Base-by-base conservation (phyloP, 345 rosid genomes). In the Eucalyptus cladocalyx region DNA sequence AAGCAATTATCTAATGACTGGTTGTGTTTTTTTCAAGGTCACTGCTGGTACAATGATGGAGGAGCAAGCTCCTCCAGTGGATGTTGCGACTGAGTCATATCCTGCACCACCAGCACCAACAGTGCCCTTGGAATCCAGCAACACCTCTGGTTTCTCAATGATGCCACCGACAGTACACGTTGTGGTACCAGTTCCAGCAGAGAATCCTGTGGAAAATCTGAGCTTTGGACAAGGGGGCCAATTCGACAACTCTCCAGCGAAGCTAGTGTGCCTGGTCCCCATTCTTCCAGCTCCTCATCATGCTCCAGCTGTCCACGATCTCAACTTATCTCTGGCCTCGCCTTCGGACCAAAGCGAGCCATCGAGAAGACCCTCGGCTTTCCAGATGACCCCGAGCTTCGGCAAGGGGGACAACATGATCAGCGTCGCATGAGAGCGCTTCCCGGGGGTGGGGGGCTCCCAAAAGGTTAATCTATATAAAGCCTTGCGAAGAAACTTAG, bases 371-470 rank as follows among this genome's bases (percentile, higher is more conserved):
- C 86, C 30, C 28, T 50, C 94, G 0, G 93, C 93, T 80, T 95
- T 93, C 91, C 93, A 93, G 88, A 89, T 92, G 94, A 88, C 93
- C 72, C 34, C 14, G 28, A 90, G 93, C 90, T 93, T 95, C 89
- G 91, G 90, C 86, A 94, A 90, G 86, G 95, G 96, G 90, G 98
- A 95, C 56, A 92, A 89, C 94, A 93, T 90, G 91, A 95, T 95
- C 87, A 93, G 93, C 76, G 96, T 95, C 89, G 94, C 96, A 87
- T 95, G 91, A 93, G 62, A n/a, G 48, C 47, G n/a, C n/a, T n/a
- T 51, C 54, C 87, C 23, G 26, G 60, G 47, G 40, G 58, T n/a
- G n/a, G 12, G 48, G 10, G 48, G 5, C 30, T 18, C 42, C 7
- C 21, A 7, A 24, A 43, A 11, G 87, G 42, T 86, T 32, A n/a